phyloP scores from a whole-genome alignment of 768 basidiomycete genomes.

The Dacryopinax primogenitus region DNA sequence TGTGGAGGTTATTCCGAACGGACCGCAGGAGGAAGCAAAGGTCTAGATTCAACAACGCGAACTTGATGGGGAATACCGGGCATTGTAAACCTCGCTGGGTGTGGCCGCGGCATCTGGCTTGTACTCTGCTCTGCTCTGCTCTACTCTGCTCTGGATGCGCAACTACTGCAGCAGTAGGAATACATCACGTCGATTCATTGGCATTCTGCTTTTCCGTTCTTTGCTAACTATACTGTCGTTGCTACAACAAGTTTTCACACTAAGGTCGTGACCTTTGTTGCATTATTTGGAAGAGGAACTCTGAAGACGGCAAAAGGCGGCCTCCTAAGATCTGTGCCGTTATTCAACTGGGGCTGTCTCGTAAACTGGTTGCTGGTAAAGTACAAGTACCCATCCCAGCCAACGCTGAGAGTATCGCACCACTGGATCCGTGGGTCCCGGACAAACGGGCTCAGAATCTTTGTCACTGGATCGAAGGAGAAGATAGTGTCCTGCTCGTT shows the following conservation, averaged over 20 bases:
- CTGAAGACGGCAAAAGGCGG: background rate
- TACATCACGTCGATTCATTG: background rate
- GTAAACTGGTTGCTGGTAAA: constrained; percentile 8
- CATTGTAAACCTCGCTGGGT: no score
- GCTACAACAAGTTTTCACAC: background rate
- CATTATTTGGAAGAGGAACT: background rate
- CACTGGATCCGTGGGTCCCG: constrained; percentile 1
- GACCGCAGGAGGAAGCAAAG: no score
- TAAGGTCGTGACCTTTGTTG: background rate
- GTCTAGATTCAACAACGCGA: no score
- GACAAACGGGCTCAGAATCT: constrained; percentile 4
- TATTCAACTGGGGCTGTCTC: background rate
- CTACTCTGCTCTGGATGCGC: no score
- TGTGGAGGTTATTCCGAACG: no score
- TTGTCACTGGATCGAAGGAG: background rate
- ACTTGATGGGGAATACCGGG: no score
- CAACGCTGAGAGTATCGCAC: constrained; percentile 1
- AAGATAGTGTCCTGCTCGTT: constrained; percentile 4
- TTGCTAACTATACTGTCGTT: background rate
- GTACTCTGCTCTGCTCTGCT: no score
- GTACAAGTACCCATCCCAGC: background rate
- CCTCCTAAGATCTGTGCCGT: background rate
- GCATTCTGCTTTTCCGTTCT: background rate
- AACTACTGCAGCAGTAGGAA: no score
- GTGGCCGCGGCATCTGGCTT: no score